Base-by-base conservation (phyloP, 2,329 filamentous ascomycete genomes). In the Ophiostoma sp. region DNA sequence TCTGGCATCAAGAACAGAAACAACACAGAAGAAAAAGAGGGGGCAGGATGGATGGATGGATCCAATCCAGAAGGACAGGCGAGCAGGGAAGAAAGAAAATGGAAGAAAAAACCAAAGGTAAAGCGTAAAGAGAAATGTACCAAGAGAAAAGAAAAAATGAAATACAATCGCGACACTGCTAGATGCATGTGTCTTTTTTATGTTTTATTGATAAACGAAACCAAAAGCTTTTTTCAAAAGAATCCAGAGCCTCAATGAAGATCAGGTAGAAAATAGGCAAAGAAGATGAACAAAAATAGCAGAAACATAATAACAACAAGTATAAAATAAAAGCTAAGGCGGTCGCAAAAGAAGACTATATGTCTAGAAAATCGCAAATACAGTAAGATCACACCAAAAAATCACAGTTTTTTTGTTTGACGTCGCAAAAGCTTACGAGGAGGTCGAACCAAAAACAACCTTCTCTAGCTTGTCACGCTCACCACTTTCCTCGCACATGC, bases 401-500 rank as follows among this genome's bases (percentile, higher is more conserved):
- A 59, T n/a, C 12, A 48, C 19, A 7, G 4, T 28, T 42, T 28
- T 28, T 8, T 45, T 19, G 42, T 2, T 42, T 17, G 61, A 15
- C 61, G 42, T 6, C 3, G 11, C 33, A n/a, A 19, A 28, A 25
- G 2, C n/a, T 59, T 45, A 70, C 59, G 50, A 69, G 12, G 59
- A 69, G 66, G 70, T 73, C 64, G 79, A 73, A 17, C 80, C 79
- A 75, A 81, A 79, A 2, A 88, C 84, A 15, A 88, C 84, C 33
- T 81, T 81, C 75, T 80, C 82, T 75, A 90, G 77, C 79, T 84
- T 86, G 0, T 88, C 85, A 78, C 82, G 86, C 82, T 90, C 88
- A 0, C 88, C 88, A 76, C 87, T 90, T 79, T 88, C 86, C 79
- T 87, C 84, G 55, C 88, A 89, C 88, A 92, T 89, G n/a, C 85